phyloP scores from a whole-genome alignment of 1,284 basidiomycete species.

The Flammula alnicola region DNA sequence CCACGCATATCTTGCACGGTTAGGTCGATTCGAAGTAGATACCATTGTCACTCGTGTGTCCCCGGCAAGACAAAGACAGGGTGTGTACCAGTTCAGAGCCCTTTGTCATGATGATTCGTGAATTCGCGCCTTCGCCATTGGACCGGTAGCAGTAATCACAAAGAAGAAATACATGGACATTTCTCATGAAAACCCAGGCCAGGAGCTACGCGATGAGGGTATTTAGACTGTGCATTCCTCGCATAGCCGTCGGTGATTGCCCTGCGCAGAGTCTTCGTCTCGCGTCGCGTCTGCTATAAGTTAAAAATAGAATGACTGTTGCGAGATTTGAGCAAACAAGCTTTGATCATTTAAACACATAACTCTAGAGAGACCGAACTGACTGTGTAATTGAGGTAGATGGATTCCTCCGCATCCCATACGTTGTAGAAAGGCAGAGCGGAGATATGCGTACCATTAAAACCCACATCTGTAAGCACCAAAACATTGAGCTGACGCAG shows the following conservation, averaged over 20 bases:
- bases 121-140: neutral
- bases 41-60: no score
- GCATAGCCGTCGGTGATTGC: constrained; percentile 7
- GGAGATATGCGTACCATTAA: no score
- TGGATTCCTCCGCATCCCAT: neutral
- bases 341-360: neutral
- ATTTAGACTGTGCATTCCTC: constrained; percentile 10
- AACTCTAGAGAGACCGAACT: neutral
- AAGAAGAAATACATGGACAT: neutral
- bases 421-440: no score
- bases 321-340: neutral
- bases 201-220: constrained; percentile 6
- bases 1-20: no score
- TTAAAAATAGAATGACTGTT: constrained; percentile 6
- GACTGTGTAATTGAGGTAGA: no score
- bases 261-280: neutral
- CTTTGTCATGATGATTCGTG: neutral
- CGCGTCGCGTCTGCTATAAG: neutral
- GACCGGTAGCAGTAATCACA: constrained; percentile 1
- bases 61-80: no score
- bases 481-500: no score
- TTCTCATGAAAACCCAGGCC: constrained; percentile 10
- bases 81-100: no score
- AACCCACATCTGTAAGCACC: no score
- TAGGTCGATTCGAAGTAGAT: no score